Evolutionary conservation across 1,284 basidiomycete genomes (phyloP).

Genomic region (Leccinum pachyderme): DNA sequence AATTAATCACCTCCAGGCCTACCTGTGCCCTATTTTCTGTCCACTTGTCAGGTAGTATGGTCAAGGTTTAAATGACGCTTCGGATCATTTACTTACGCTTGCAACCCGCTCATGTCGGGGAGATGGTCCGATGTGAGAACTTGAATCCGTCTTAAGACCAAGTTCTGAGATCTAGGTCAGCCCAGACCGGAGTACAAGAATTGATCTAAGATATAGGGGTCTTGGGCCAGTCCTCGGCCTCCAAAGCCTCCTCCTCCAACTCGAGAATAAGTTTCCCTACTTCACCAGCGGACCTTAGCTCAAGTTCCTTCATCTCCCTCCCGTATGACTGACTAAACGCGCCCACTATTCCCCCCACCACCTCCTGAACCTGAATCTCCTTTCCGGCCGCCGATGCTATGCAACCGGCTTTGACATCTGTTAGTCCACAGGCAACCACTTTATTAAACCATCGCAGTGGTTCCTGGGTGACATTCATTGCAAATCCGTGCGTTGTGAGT

Average conservation of each 20-base stretch:
- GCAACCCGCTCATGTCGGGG: background rate
- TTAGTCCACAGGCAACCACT: slow-evolving; percentile 90
- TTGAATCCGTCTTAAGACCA: background rate
- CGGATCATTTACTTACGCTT: background rate
- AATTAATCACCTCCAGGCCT: background rate
- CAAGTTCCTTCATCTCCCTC: slow-evolving; percentile 54
- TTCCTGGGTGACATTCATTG: slow-evolving; percentile 85
- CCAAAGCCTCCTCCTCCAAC: slow-evolving; percentile 40
- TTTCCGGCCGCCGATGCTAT: slow-evolving; percentile 47
- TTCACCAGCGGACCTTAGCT: slow-evolving; percentile 46
- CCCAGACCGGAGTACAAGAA: background rate
- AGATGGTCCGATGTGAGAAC: background rate
- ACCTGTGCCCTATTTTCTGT: background rate
- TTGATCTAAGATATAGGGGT: slow-evolving; percentile 7
- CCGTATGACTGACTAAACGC: slow-evolving; percentile 54
- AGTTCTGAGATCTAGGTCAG: background rate
- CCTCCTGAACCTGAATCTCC: slow-evolving; percentile 44
- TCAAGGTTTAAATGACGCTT: background rate
- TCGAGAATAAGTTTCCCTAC: slow-evolving; percentile 49
- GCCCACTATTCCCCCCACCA: slow-evolving; percentile 51
- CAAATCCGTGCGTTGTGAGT: slow-evolving; percentile 93
- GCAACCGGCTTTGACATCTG: slow-evolving; percentile 77
- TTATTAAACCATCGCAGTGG: slow-evolving; percentile 83
- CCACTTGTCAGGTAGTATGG: background rate
- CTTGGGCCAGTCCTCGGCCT: slow-evolving; percentile 24